phyloP scores from a whole-genome alignment of 2,329 filamentous ascomycete genomes.

The Gaeumannomyces tritici region DNA sequence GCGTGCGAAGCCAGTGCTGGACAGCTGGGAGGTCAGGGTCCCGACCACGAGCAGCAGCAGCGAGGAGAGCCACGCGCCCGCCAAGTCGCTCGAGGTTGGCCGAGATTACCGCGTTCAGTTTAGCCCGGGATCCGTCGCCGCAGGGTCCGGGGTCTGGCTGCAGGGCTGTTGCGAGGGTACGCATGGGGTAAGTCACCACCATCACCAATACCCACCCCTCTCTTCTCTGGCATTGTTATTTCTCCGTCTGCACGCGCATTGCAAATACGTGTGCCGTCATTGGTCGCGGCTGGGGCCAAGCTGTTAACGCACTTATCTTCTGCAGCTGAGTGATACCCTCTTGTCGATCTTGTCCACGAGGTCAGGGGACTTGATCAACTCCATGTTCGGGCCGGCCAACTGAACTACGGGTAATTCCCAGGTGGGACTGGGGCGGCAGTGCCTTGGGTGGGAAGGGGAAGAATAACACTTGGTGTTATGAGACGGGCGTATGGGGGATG shows the following conservation, averaged over 20 bases:
- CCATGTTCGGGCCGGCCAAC: conserved; percentile 49
- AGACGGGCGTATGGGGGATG: no score
- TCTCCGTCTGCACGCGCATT: neutral
- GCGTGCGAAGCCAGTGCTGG: conserved; percentile 9
- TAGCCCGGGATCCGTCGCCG: conserved; percentile 54
- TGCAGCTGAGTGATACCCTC: conserved; percentile 67
- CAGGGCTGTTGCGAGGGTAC: conserved; percentile 91
- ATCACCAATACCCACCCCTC: neutral
- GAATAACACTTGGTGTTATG: neutral
- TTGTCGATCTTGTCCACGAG: conserved; percentile 69
- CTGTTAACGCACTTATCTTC: neutral
- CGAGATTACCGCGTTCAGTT: conserved; percentile 76
- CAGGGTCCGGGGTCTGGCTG: conserved; percentile 74
- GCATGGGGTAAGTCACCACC: conserved; percentile 63
- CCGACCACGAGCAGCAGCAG: conserved; percentile 1
- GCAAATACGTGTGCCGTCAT: neutral
- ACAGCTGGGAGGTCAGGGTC: conserved; percentile 12
- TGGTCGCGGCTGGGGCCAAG: neutral
- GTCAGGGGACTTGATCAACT: conserved; percentile 68
- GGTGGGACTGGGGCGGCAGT: no score
- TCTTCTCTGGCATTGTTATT: neutral
- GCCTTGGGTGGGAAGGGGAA: neutral
- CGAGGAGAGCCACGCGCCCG: conserved; percentile 7
- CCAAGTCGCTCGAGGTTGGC: conserved; percentile 52
- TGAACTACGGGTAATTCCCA: conserved; percentile 2